These are phyloP conservation scores for Malus sylvestris DNA, from an alignment of 306 rosid species.

Conservation along the genomic window DNA sequence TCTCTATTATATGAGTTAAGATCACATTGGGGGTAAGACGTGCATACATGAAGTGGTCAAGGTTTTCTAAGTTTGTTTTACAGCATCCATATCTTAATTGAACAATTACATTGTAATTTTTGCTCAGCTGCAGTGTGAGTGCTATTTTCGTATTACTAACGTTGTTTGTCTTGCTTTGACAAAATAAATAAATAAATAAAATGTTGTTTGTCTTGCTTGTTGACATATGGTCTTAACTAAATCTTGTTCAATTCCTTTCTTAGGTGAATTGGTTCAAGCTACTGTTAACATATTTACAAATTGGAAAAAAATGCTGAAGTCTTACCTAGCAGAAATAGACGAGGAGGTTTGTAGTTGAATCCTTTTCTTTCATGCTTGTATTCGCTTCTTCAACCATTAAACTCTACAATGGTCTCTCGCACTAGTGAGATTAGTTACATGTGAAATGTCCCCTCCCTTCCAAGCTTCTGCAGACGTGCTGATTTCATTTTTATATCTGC, in stretches of 20 bases:
- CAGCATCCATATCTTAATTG: neutral
- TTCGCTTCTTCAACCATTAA: neutral
- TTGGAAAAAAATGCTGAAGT: conserved; percentile 67
- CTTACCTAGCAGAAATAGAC: conserved; percentile 68
- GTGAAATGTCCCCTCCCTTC: neutral
- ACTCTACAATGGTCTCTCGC: neutral
- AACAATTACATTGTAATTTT: neutral
- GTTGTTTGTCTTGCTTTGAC: neutral
- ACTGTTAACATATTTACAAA: conserved; percentile 40
- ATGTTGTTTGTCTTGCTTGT: neutral
- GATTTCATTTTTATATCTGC: neutral
- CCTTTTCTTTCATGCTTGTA: neutral
- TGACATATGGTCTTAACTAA: neutral
- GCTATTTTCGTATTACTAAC: neutral
- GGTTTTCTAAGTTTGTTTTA: neutral
- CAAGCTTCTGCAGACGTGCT: neutral
- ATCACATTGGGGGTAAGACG: neutral
- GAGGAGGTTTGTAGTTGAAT: conserved; percentile 63
- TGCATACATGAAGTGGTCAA: neutral
- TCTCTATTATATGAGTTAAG: neutral
- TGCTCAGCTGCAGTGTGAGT: neutral
- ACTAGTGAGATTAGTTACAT: neutral
- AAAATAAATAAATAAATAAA: too few relatives aligned
- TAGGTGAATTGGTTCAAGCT: conserved; percentile 60
- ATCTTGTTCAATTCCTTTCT: conserved; percentile 1